Conservation (phyloP, 2,329 filamentous ascomycete genomes). For the Fusarium phyllophilum region DNA sequence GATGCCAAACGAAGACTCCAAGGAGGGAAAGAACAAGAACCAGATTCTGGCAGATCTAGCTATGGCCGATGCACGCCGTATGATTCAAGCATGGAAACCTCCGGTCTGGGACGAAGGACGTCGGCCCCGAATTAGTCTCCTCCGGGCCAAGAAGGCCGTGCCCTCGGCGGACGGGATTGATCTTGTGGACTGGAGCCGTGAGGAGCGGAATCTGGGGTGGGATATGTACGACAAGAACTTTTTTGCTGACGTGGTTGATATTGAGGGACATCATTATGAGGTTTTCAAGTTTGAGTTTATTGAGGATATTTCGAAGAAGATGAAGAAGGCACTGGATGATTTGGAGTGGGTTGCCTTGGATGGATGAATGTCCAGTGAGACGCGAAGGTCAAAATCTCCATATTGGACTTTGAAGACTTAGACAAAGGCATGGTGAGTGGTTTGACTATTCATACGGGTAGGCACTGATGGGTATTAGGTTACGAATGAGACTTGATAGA, state of each 20-base stretch:
- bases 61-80: conserved; percentile 55
- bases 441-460: too few species aligned
- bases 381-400: background rate
- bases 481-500: background rate
- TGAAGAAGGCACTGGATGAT: conserved; percentile 32
- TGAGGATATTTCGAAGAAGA: conserved; percentile 41
- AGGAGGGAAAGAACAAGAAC: conserved; percentile 49
- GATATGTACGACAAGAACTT: conserved; percentile 56
- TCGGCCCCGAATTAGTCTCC: conserved; percentile 56
- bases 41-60: conserved; percentile 50
- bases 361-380: background rate
- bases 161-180: conserved; percentile 45
- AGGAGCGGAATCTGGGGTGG: conserved; percentile 60
- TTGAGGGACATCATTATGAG: conserved; percentile 64
- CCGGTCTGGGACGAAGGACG: conserved; percentile 51
- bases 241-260: conserved; percentile 57
- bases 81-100: conserved; percentile 54
- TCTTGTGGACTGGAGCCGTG: conserved; percentile 57
- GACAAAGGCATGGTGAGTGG: background rate
- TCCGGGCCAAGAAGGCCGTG: conserved; percentile 57
- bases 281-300: conserved; percentile 52
- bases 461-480: background rate
- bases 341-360: conserved; percentile 27
- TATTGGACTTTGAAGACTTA: background rate
- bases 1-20: conserved; percentile 33